Evolutionary conservation across 768 basidiomycete species (phyloP).

Genomic region (Amyloporia xantha): DNA sequence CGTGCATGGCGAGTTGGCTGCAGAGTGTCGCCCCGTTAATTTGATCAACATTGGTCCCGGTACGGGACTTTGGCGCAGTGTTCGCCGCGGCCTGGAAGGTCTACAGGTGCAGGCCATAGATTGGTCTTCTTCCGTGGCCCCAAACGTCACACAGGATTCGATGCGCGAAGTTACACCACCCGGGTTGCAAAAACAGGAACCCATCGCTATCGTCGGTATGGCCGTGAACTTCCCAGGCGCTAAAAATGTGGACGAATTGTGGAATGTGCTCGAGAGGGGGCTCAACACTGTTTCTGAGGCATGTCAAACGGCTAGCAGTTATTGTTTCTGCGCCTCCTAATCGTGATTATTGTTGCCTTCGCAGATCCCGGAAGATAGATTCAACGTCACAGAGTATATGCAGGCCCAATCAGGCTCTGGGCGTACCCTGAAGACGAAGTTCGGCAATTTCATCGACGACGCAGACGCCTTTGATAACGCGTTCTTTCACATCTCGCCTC

Average conservation of each 20-base stretch:
- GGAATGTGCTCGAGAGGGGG: conserved; percentile 54
- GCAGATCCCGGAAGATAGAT: conserved; percentile 59
- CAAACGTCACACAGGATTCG: background rate
- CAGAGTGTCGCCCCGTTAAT: background rate
- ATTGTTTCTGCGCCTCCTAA: background rate
- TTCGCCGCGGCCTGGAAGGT: conserved; percentile 2
- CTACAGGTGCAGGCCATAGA: conserved; percentile 5
- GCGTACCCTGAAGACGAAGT: conserved; percentile 43
- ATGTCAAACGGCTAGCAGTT: no score
- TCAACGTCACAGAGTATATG: conserved; percentile 38
- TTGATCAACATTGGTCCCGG: conserved; percentile 15
- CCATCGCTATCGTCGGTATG: conserved; percentile 71
- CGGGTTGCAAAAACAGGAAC: no score
- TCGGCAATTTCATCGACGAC: conserved; percentile 58
- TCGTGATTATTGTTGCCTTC: conserved; percentile 4
- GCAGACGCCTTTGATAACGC: conserved; percentile 58
- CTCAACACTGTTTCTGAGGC: conserved; percentile 54
- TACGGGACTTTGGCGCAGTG: conserved; percentile 11
- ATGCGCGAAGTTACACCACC: no score
- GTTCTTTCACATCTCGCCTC: conserved; percentile 69
- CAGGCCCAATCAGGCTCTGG: conserved; percentile 21
- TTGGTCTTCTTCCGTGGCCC: conserved; percentile 3
- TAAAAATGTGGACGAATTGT: conserved; percentile 38
- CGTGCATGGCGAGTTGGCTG: background rate
- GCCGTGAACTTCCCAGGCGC: conserved; percentile 54